Percentiles rank a stretch among this genome's conserved stretches.
Evolutionary conservation across 176 grass and related monocot genomes (phyloP).

Genomic region (Oryza glumipatula): DNA sequence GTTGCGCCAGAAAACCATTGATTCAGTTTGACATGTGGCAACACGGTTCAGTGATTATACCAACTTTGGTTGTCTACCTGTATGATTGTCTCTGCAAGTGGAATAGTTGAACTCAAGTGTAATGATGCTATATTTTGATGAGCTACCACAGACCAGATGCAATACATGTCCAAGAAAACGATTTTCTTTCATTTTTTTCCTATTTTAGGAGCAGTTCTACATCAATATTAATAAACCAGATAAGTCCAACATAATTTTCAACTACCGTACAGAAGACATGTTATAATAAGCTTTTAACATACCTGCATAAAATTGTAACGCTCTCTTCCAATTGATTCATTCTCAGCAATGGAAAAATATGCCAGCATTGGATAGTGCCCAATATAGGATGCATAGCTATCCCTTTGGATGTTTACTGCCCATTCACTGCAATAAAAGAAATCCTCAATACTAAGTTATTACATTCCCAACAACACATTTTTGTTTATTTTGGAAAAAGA

Average conservation of each 20-base stretch:
- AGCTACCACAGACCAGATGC: background rate
- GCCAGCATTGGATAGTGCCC: constrained; percentile 87
- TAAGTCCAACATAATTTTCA: background rate
- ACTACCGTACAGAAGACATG: background rate
- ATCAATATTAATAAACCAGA: background rate
- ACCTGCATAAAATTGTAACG: constrained; percentile 95
- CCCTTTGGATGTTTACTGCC: constrained; percentile 92
- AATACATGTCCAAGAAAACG: no score
- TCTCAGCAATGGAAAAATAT: constrained; percentile 84
- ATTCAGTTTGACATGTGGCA: background rate
- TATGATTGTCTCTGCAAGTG: background rate
- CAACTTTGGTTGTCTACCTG: background rate
- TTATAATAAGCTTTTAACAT: constrained; percentile 28
- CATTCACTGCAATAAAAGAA: constrained; percentile 76
- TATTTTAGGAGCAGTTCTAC: background rate
- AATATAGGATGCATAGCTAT: constrained; percentile 93
- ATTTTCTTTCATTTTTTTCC: background rate
- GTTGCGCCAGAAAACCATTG: background rate
- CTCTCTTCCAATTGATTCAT: constrained; percentile 96
- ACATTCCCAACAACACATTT: background rate
- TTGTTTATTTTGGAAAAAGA: background rate
- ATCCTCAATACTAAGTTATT: background rate
- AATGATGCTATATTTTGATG: background rate
- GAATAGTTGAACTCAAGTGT: background rate
- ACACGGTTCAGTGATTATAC: background rate